Percentiles rank a stretch among this genome's conserved stretches.
phyloP scores from a whole-genome alignment of 2,329 filamentous ascomycete species.

The Aspergillus oerlinghausenensis region DNA sequence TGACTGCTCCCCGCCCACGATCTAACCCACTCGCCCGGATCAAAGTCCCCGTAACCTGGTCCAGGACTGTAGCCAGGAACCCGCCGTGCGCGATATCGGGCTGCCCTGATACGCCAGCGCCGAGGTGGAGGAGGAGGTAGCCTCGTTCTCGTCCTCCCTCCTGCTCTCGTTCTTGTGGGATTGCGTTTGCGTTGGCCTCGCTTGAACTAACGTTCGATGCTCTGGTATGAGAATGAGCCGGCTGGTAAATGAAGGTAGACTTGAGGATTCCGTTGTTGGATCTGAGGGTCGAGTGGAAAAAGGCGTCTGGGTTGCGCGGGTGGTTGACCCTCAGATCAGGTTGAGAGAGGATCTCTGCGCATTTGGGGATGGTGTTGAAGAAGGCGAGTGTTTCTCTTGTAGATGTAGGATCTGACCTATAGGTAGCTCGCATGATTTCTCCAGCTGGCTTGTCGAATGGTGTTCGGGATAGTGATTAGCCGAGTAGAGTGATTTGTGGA shows the following conservation, averaged over 20 bases:
- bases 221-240: neutral
- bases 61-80: conserved; percentile 8
- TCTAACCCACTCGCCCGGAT: conserved; percentile 1
- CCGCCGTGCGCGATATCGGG: conserved; percentile 6
- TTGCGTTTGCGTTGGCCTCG: too few relatives aligned
- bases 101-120: conserved; percentile 1
- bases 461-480: neutral
- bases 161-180: neutral
- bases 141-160: neutral
- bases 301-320: neutral
- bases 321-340: neutral
- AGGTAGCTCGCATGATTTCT: neutral
- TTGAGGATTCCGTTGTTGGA: neutral
- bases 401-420: neutral
- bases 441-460: neutral
- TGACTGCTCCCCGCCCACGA: conserved; percentile 6
- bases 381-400: neutral
- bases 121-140: conserved; percentile 5
- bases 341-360: neutral
- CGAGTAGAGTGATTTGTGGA: neutral
- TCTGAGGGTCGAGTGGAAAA: conserved; percentile 1
- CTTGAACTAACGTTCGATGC: neutral
- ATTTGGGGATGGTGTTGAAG: neutral
- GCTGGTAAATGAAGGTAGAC: neutral
- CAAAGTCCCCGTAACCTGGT: conserved; percentile 3